Evolutionary conservation across 2,329 filamentous ascomycete species (phyloP), one percentile per base, ranked within the genome.

Genomic region (Raffaelea ambrosiae): DNA sequence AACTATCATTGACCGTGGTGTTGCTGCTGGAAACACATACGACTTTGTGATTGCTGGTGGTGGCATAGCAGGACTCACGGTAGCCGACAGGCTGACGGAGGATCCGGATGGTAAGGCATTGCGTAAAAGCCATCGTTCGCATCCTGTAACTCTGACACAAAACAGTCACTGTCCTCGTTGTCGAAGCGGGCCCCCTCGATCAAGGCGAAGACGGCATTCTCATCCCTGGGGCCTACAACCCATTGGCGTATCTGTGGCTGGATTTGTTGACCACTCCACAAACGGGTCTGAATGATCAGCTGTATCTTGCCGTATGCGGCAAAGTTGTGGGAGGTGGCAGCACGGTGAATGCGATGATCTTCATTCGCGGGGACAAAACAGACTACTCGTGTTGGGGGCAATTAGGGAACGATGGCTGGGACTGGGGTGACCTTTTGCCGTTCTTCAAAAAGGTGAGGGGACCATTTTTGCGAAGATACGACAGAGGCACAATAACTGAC

Each of bases 281-380:
- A 58, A 18, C 51, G n/a, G 48, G 53, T 16, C 53, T 63, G 7
- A 55, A 66, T 48, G 57, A 60, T 47, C 58, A 62, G 16, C 50
- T 53, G 36, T 56, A 65, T 40, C 54, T 56, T 22, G 60, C 65
- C 20, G 46, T 60, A 13, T 58, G 61, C 16, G 64, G 62, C 35
- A 58, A 56, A 29, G 72, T 77, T 0, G 67, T 87, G 0, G 83
- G 83, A 19, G 83, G 83, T 11, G 80, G 81, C 10, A 76, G 71
- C 19, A 74, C 75, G 0, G 68, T 83, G 42, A 81, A 83, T 53
- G 76, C 74, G 52, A 76, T 80, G 73, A 72, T 77, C 42, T 71
- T 68, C 65, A 68, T 68, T 46, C 66, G 72, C 26, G 73, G 67
- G 14, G 67, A 64, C 47, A 61, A 56, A 35, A 65, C 65, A 26